Evolutionary conservation across 2,329 filamentous ascomycete genomes (phyloP).

Genomic region (Pseudopyricularia cyperi): DNA sequence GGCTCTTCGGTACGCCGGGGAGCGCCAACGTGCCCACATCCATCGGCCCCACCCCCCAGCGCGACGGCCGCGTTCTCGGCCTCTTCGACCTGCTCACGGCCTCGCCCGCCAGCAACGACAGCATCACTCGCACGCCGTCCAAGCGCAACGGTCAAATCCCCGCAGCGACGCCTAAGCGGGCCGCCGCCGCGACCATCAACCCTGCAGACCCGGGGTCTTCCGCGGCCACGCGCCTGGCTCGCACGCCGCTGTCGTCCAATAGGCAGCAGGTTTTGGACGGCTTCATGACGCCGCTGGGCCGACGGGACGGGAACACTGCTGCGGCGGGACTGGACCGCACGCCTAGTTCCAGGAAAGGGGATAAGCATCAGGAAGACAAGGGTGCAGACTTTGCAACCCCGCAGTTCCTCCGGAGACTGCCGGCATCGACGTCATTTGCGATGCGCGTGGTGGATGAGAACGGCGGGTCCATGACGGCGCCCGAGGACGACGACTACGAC

Average conservation of each 20-base stretch:
- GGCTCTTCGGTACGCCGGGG: constrained; percentile 40
- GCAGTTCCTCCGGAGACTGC: constrained; percentile 48
- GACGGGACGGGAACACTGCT: constrained; percentile 21
- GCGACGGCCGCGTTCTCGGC: constrained; percentile 63
- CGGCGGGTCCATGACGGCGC: constrained; percentile 22
- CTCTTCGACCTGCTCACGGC: constrained; percentile 52
- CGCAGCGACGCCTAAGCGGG: constrained; percentile 23
- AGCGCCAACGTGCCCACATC: constrained; percentile 34
- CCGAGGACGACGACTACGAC: background rate
- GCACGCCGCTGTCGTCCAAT: constrained; percentile 40
- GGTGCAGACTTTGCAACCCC: constrained; percentile 51
- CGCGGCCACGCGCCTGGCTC: constrained; percentile 18
- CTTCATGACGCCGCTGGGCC: constrained; percentile 53
- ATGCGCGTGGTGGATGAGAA: constrained; percentile 41
- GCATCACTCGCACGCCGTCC: constrained; percentile 26
- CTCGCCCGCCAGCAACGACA: constrained; percentile 26
- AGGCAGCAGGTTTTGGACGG: constrained; percentile 49
- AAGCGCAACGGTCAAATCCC: constrained; percentile 21
- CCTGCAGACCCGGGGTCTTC: constrained; percentile 13
- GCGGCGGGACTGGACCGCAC: constrained; percentile 4
- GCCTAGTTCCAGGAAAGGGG: constrained; percentile 27
- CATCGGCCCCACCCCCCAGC: constrained; percentile 69
- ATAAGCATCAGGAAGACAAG: background rate
- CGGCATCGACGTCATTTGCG: constrained; percentile 23
- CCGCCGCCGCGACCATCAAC: constrained; percentile 17